Percentiles rank a stretch among this genome's conserved stretches.
Conservation (phyloP, 768 basidiomycete genomes). For the Suillus tomentosus region DNA sequence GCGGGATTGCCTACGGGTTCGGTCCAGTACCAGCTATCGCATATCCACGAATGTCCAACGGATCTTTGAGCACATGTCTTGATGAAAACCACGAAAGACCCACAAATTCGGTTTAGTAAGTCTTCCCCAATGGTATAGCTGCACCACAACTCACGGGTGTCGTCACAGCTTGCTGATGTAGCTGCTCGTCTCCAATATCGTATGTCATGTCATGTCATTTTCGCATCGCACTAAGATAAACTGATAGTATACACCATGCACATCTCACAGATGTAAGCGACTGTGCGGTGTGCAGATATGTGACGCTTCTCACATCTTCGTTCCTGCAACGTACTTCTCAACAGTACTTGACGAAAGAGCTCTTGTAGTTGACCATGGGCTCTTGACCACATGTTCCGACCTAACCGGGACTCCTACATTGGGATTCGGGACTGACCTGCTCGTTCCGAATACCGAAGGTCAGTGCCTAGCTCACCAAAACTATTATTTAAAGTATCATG, state of each 20-base stretch:
- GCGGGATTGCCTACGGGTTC: constrained; percentile 35
- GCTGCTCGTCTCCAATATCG: constrained; percentile 13
- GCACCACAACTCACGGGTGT: neutral
- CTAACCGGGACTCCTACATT: constrained; percentile 8
- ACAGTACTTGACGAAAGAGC: neutral
- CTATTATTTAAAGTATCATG: too few species aligned
- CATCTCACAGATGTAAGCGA: neutral
- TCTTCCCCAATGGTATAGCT: neutral
- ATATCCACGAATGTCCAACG: constrained; percentile 20
- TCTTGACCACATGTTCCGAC: neutral
- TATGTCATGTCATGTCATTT: neutral
- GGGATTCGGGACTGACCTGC: constrained; percentile 2
- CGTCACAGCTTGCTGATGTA: constrained; percentile 8
- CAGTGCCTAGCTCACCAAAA: too few species aligned
- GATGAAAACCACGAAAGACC: constrained; percentile 3
- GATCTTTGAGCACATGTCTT: constrained; percentile 20
- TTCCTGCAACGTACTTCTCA: neutral
- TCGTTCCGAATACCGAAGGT: too few species aligned
- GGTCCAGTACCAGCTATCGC: constrained; percentile 21
- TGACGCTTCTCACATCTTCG: neutral
- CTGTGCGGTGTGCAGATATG: too few species aligned
- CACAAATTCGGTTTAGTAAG: constrained; percentile 1
- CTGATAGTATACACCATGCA: too few species aligned
- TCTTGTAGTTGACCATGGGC: neutral
- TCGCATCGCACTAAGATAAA: neutral